A percentile compares a stretch with the other conserved stretches of the same genome.
Conservation (phyloP, 1,284 basidiomycete genomes). For the Hemileccinum hortonii region DNA sequence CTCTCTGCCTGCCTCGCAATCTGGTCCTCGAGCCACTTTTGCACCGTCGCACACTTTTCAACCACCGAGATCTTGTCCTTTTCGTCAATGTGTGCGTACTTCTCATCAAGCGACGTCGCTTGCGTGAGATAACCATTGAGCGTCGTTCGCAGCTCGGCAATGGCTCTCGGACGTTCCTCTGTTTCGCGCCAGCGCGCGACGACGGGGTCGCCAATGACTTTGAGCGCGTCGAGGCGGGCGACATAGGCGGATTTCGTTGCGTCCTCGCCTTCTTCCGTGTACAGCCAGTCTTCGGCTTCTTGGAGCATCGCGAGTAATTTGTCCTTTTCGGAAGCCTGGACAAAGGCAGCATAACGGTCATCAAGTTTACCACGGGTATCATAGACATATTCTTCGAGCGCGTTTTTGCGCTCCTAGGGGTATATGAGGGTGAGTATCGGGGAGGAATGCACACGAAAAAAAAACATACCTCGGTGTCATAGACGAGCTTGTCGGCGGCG, state of each 20-base stretch:
- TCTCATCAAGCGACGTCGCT: slow-evolving; percentile 80
- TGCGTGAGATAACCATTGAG: slow-evolving; percentile 81
- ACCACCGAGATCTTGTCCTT: slow-evolving; percentile 84
- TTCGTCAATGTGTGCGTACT: slow-evolving; percentile 83
- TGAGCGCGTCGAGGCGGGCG: slow-evolving; percentile 73
- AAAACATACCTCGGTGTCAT: slow-evolving; percentile 82
- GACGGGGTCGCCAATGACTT: slow-evolving; percentile 83
- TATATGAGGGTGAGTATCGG: neutral
- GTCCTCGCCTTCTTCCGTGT: slow-evolving; percentile 93
- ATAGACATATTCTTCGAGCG: slow-evolving; percentile 96
- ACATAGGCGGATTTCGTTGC: slow-evolving; percentile 91
- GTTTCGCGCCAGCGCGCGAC: slow-evolving; percentile 75
- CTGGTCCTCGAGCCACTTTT: slow-evolving; percentile 94
- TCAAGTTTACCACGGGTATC: slow-evolving; percentile 91
- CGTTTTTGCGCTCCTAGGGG: slow-evolving; percentile 87
- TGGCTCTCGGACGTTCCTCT: slow-evolving; percentile 75
- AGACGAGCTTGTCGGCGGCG: slow-evolving; percentile 88
- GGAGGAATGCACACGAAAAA: neutral
- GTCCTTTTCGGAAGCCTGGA: slow-evolving; percentile 73
- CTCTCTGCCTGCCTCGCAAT: slow-evolving; percentile 81
- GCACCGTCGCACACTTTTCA: slow-evolving; percentile 77
- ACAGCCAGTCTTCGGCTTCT: slow-evolving; percentile 92
- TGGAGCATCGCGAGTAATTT: slow-evolving; percentile 67
- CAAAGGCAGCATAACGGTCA: slow-evolving; percentile 75
- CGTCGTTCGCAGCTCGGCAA: slow-evolving; percentile 77